Base-by-base conservation (phyloP, 768 basidiomycete genomes). In the Cystoderma amianthinum region DNA sequence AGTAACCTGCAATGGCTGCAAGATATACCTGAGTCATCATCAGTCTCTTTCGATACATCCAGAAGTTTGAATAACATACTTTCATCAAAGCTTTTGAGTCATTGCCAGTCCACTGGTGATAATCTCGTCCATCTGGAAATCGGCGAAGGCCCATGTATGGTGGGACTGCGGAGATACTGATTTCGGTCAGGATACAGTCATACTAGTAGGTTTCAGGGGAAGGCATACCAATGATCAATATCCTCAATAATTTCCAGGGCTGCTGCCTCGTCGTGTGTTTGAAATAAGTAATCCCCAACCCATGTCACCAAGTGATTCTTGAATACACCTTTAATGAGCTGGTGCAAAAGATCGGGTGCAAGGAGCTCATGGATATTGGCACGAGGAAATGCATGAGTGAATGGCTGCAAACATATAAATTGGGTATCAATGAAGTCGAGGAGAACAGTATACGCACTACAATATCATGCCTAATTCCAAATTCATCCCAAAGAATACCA, bases 321-420 rank as follows among this genome's bases (percentile, higher is more conserved):
- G n/a, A n/a, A n/a, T n/a, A n/a, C n/a, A n/a, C n/a, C n/a, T n/a
- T n/a, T n/a, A n/a, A n/a, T n/a, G n/a, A n/a, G n/a, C n/a, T 69
- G 65, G 44, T 69, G 65, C 2, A 67, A 54, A 1, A 66, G 48
- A 45, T 67, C 62, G 1, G 64, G 61, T 7, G 59, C 36, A 0
- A 67, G 32, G 2, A 63, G 49, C 13, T 51, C 52, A 45, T 65
- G 57, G 30, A 65, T 65, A 44, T 67, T 58, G 0, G 65, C 64
- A 11, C 54, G 48, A 1, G 64, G 64, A 44, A 63, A 64, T 17
- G 42, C 32, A 41, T 53, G 35, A 1, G 59, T 63, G 41, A 61
- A 65, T 6, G 60, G 60, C 63, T 63, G n/a, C n/a, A n/a, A n/a
- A n/a, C n/a, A n/a, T n/a, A n/a, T n/a, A n/a, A n/a, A n/a, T n/a